Evolutionary conservation across 108 stramenopile genomes (phyloP).

Genomic region (Mayamaea pseudoterrestris): DNA sequence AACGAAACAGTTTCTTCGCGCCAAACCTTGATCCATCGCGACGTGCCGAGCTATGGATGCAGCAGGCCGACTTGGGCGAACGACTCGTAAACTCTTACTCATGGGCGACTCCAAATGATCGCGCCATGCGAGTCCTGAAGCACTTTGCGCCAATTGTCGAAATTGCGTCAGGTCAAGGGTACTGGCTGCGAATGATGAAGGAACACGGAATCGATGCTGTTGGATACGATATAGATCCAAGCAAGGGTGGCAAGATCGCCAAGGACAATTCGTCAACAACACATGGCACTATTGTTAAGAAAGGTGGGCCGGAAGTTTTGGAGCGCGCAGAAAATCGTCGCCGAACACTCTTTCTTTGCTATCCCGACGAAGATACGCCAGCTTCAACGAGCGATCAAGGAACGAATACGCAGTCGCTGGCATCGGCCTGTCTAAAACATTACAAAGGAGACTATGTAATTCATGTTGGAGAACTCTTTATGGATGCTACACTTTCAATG

Average conservation of each 20-base stretch:
- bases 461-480: slow-evolving; percentile 76
- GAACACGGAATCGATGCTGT: slow-evolving; percentile 54
- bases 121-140: slow-evolving; percentile 39
- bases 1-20: slow-evolving; percentile 51
- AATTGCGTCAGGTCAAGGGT: slow-evolving; percentile 82
- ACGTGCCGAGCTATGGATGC: slow-evolving; percentile 64
- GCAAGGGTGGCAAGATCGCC: slow-evolving; percentile 44
- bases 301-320: slow-evolving; percentile 63
- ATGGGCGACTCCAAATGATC: slow-evolving; percentile 70
- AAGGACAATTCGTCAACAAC: slow-evolving; percentile 39
- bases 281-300: not conserved
- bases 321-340: slow-evolving; percentile 15
- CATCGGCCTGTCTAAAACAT: slow-evolving; percentile 58
- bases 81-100: slow-evolving; percentile 49
- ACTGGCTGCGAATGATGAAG: slow-evolving; percentile 49
- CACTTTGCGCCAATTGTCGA: slow-evolving; percentile 71
- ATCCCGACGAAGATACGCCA: slow-evolving; percentile 64
- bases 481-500: slow-evolving; percentile 37
- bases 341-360: slow-evolving; percentile 73
- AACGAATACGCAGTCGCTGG: slow-evolving; percentile 28
- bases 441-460: slow-evolving; percentile 63
- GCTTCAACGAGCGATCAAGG: slow-evolving; percentile 18
- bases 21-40: slow-evolving; percentile 30
- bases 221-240: slow-evolving; percentile 47
- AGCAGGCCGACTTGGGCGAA: slow-evolving; percentile 75